Base-by-base conservation (phyloP, 2,329 filamentous ascomycete genomes). In the Curvularia lunata region DNA sequence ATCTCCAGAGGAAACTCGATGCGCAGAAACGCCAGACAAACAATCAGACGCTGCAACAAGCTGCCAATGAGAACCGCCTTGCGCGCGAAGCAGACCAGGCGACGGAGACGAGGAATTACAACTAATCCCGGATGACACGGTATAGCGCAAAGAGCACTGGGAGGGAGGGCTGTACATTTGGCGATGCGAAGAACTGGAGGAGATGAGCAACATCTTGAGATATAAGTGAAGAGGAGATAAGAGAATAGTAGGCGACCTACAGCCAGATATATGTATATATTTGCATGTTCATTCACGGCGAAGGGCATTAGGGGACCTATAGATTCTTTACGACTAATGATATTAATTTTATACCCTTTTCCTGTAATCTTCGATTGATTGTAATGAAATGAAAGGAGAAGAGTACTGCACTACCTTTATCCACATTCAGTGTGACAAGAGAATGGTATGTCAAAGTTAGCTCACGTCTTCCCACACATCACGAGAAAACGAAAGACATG, bases 1-100 rank as follows among this genome's bases (percentile, higher is more conserved):
- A 67, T 88, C 66, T 77, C 18, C 72, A 70, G 23, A 73, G 91
- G 30, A 88, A 92, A 72, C 81, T 97, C 13, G 85, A 88, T 53
- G 88, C 87, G 34, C 90, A 96, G 78, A 91, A 90, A 79, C 87
- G 86, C 67, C 86, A 91, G 79, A 92, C 89, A 8, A 84, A 87
- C 52, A 82, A 79, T 28, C 86, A 89, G 58, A 88, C 87, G 1
- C 79, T 96, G 48, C 86, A 87, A 62, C 84, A 90, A 63, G 85
- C 82, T 4, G 92, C 91, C 72, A 80, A 83, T 50, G 83, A 88
- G 54, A 90, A 92, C 70, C 79, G 86, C 54, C 81, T 84, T 46
- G 82, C 82, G 13, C 83, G 91, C 52, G 87, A 92, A 62, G 86
- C 88, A 8, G 91, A 96, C 73, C 82, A 83, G 42, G 84, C 80